Conservation (phyloP, 2,329 filamentous ascomycete species). For the Pyrenophora teres region DNA sequence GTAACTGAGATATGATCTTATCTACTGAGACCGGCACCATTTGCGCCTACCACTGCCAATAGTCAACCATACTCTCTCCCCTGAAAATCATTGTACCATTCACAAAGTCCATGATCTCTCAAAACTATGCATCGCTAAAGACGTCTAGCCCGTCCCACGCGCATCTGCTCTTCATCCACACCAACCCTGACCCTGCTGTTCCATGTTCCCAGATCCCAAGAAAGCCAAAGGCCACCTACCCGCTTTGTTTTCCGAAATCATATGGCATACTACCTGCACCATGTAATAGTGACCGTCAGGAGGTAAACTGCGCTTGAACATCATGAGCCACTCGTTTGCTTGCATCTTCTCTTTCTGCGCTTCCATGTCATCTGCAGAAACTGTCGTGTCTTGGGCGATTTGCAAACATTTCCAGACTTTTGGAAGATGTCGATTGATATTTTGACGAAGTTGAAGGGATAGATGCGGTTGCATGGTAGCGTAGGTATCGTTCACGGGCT, state of each 20-base stretch:
- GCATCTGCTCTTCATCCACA: neutral
- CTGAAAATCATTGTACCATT: too few species aligned
- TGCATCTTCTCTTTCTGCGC: neutral
- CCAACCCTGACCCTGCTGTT: too few species aligned
- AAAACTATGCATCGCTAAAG: too few species aligned
- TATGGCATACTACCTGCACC: neutral
- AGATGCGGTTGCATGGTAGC: neutral
- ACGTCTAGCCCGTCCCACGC: too few species aligned
- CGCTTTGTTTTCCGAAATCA: neutral
- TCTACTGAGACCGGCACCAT: too few species aligned
- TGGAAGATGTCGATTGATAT: slow-evolving; percentile 4
- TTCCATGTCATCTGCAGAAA: neutral
- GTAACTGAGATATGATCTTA: too few species aligned
- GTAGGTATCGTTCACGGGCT: neutral
- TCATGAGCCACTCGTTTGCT: neutral
- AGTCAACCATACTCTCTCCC: too few species aligned
- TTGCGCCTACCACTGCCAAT: too few species aligned
- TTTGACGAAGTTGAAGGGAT: neutral
- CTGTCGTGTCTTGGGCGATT: neutral
- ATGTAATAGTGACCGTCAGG: slow-evolving; percentile 2
- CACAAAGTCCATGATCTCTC: too few species aligned
- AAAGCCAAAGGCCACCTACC: slow-evolving; percentile 4
- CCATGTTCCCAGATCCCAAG: neutral
- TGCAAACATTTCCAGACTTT: slow-evolving; percentile 2
- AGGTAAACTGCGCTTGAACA: slow-evolving; percentile 2